Evolutionary conservation across 2,329 filamentous ascomycete species (phyloP).

Genomic region (Zasmidium cellare): DNA sequence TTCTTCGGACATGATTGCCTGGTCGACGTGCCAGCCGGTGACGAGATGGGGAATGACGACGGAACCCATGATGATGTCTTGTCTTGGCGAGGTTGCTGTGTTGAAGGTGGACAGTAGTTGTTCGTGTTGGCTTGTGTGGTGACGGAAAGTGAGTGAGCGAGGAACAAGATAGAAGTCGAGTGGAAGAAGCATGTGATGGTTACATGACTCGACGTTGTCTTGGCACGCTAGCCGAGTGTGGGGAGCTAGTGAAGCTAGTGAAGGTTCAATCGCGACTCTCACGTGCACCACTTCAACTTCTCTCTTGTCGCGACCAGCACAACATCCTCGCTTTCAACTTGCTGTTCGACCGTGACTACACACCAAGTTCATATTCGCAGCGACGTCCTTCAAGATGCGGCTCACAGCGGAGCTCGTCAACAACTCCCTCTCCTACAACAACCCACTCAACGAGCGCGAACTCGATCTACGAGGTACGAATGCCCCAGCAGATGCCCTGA

Average conservation of each 20-base stretch:
- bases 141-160: not conserved
- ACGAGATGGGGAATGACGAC: slow-evolving; percentile 88
- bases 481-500: slow-evolving; percentile 53
- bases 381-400: slow-evolving; percentile 65
- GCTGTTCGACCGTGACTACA: not conserved
- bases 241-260: not conserved
- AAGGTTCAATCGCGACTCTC: slow-evolving; percentile 4
- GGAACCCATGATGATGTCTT: slow-evolving; percentile 63
- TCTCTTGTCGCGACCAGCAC: too few species aligned
- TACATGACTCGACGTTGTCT: not conserved
- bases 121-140: not conserved
- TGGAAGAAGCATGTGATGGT: not conserved
- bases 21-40: slow-evolving; percentile 97
- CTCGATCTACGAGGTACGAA: slow-evolving; percentile 97
- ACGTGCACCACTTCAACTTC: not conserved
- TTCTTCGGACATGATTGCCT: slow-evolving; percentile 87
- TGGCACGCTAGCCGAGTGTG: not conserved
- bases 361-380: not conserved
- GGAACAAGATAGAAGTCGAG: not conserved
- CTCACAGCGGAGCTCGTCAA: slow-evolving; percentile 94
- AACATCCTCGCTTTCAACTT: too few species aligned
- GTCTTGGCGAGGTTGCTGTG: too few species aligned
- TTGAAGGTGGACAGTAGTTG: not conserved
- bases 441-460: slow-evolving; percentile 97
- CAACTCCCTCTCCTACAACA: slow-evolving; percentile 94